Conservation (phyloP, 176 grass and related monocot species). For the Avena eriantha region DNA sequence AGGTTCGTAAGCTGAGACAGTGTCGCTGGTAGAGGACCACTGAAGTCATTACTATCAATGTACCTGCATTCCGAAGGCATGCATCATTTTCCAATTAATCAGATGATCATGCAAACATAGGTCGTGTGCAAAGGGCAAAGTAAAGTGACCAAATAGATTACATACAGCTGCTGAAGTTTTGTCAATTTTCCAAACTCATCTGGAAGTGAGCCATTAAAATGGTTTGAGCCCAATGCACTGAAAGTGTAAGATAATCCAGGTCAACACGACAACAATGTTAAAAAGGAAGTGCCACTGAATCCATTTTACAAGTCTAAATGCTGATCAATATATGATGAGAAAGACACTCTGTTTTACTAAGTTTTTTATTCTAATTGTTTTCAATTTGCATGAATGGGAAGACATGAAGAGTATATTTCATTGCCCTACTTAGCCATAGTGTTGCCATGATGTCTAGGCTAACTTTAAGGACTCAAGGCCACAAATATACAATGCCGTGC, state of each 20-base stretch:
- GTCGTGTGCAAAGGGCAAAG: not conserved
- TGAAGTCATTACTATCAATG: conserved; percentile 74
- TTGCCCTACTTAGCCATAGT: conserved; percentile 1
- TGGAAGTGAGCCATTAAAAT: conserved; percentile 80
- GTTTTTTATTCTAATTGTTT: conserved; percentile 12
- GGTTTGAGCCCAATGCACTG: conserved; percentile 68
- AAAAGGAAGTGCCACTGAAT: conserved; percentile 4
- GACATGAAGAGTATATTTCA: not conserved
- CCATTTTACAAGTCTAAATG: not conserved
- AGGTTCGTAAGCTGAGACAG: conserved; percentile 70
- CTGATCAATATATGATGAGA: not conserved
- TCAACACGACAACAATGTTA: not conserved
- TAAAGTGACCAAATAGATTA: conserved; percentile 18
- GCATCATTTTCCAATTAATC: conserved; percentile 8
- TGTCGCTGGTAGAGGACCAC: conserved; percentile 60
- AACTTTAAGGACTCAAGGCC: not conserved
- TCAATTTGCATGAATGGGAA: conserved; percentile 6
- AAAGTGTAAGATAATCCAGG: conserved; percentile 23
- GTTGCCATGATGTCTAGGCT: not conserved
- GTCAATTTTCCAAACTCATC: conserved; percentile 74
- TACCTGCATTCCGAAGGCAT: conserved; percentile 60
- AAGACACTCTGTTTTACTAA: not conserved
- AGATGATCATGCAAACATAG: conserved; percentile 17
- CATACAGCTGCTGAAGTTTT: conserved; percentile 68
- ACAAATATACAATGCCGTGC: not conserved